Evolutionary conservation across 2,329 filamentous ascomycete species (phyloP).

Genomic region (Fusarium falciforme): DNA sequence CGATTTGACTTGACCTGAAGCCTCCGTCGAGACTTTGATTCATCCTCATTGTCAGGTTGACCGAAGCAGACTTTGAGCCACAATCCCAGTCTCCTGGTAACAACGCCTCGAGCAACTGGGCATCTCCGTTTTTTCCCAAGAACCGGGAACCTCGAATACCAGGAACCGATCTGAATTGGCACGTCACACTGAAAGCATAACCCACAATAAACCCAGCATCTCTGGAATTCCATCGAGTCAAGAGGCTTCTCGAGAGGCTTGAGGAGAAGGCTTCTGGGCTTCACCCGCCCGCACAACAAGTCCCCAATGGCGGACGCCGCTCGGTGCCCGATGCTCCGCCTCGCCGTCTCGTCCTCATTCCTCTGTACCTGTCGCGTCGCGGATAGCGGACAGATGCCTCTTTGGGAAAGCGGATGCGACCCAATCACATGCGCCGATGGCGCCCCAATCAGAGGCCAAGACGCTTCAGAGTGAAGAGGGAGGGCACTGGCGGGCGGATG

Average conservation of each 20-base stretch:
- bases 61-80: conserved; percentile 29
- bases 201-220: neutral
- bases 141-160: neutral
- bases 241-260: neutral
- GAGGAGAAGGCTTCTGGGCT: neutral
- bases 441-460: neutral
- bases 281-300: neutral
- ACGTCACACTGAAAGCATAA: conserved; percentile 10
- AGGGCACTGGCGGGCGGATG: neutral
- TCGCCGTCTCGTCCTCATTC: conserved; percentile 3
- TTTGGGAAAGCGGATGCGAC: conserved; percentile 1
- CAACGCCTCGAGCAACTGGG: neutral
- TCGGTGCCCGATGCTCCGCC: neutral
- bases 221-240: conserved; percentile 7
- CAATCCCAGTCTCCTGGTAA: conserved; percentile 1
- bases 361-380: neutral
- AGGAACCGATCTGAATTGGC: neutral
- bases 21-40: neutral
- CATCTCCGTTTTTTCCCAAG: conserved; percentile 1
- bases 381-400: neutral
- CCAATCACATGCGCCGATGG: neutral
- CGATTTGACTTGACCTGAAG: neutral
- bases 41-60: conserved; percentile 7
- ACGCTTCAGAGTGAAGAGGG: neutral
- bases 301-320: neutral